These are phyloP conservation scores for Climacium dendroides DNA, from an alignment of 225 moss, liverwort and hornwort genomes.

Conservation along the genomic window DNA sequence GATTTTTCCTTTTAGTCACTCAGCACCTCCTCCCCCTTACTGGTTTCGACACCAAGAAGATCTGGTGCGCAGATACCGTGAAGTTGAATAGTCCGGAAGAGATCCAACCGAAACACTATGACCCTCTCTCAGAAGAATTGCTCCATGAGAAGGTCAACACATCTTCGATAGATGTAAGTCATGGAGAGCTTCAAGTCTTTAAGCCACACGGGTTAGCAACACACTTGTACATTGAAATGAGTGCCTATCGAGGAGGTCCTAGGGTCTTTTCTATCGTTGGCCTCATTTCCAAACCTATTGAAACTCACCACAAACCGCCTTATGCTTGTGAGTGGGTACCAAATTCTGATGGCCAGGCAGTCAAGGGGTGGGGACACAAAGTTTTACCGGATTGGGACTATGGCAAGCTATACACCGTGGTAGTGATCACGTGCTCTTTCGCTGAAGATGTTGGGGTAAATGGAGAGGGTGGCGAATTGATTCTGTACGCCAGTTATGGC, in stretches of 20 bases:
- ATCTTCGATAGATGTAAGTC: background rate
- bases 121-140: background rate
- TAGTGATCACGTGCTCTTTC: constrained; percentile 27
- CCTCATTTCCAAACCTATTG: constrained; percentile 6
- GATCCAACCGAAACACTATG: background rate
- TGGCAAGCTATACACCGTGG: constrained; percentile 32
- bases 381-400: constrained; percentile 23
- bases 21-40: constrained; percentile 1
- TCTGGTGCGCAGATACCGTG: background rate
- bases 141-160: constrained; percentile 12
- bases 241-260: constrained; percentile 30
- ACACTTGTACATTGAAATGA: constrained; percentile 36
- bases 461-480: constrained; percentile 19
- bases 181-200: constrained; percentile 15
- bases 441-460: constrained; percentile 18
- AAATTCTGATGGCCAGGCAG: background rate
- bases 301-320: constrained; percentile 11
- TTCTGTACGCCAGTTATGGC: constrained; percentile 22
- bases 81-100: background rate
- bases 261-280: constrained; percentile 24
- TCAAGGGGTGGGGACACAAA: background rate
- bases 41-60: background rate
- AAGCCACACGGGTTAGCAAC: constrained; percentile 28
- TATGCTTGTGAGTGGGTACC: constrained; percentile 30
- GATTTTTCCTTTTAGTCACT: background rate